phyloP scores from a whole-genome alignment of 306 rosid species.

The Dalbergia cochinchinensis region DNA sequence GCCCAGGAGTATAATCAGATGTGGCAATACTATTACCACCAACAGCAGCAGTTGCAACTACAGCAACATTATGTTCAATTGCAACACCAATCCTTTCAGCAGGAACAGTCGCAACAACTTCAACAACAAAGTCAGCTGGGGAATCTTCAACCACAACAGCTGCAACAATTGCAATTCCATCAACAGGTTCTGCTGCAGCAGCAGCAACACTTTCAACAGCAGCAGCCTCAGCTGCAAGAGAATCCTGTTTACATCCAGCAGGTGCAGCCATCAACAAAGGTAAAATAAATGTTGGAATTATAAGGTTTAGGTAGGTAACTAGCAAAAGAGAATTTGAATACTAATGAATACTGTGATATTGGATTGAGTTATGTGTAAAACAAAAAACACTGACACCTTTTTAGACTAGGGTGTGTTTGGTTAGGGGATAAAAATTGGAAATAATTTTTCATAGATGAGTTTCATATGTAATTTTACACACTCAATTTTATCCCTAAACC shows the following conservation, averaged over 20 bases:
- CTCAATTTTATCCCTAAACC: too few relatives aligned
- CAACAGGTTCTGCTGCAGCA: constrained; percentile 55
- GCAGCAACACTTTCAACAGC: constrained; percentile 28
- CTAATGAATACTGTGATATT: constrained; percentile 10
- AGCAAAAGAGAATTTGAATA: constrained; percentile 9
- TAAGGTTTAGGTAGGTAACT: not conserved
- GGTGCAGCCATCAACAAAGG: constrained; percentile 54
- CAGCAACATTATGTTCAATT: constrained; percentile 60
- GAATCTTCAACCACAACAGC: constrained; percentile 57
- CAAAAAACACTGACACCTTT: not conserved
- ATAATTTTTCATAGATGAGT: too few relatives aligned
- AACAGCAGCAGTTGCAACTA: constrained; percentile 69
- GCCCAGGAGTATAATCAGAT: constrained; percentile 70
- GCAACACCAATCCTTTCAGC: constrained; percentile 58
- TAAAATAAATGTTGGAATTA: constrained; percentile 38
- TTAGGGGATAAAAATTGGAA: too few relatives aligned
- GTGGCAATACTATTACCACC: constrained; percentile 88
- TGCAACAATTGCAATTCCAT: constrained; percentile 56
- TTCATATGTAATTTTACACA: too few relatives aligned
- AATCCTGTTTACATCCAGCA: constrained; percentile 51
- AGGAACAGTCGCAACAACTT: constrained; percentile 56
- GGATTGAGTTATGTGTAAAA: constrained; percentile 18
- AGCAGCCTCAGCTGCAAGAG: constrained; percentile 63
- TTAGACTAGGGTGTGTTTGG: not conserved
- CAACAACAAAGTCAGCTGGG: constrained; percentile 59